Conservation (phyloP, 164 flowering plant species). For the Santalum album region DNA sequence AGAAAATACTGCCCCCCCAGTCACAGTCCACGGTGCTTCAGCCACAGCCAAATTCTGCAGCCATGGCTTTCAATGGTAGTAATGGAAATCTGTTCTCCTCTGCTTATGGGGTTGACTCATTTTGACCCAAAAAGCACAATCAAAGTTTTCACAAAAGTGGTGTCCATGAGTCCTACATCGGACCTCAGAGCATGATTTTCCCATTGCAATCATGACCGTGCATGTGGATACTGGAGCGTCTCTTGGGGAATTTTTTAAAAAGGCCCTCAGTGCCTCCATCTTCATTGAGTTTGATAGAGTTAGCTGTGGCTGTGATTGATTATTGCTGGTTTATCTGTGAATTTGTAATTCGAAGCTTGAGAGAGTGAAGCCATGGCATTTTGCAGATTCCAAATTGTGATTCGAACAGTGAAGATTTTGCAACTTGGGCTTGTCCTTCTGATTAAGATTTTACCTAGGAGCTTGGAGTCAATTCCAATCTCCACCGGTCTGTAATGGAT, state of each 20-base stretch:
- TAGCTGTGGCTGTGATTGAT: slow-evolving; percentile 15
- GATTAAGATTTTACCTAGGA: too few species aligned
- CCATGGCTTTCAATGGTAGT: slow-evolving; percentile 29
- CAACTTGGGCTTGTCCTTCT: too few species aligned
- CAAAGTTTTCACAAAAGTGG: slow-evolving; percentile 31
- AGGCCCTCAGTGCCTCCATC: too few species aligned
- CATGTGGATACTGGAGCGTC: slow-evolving; percentile 23
- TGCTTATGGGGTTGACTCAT: slow-evolving; percentile 34
- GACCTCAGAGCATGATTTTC: slow-evolving; percentile 27
- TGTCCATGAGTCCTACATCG: slow-evolving; percentile 24
- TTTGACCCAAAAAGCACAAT: slow-evolving; percentile 37
- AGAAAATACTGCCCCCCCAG: too few species aligned
- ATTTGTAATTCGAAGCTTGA: too few species aligned
- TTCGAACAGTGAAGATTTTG: too few species aligned
- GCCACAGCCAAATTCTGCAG: slow-evolving; percentile 21
- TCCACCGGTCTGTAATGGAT: too few species aligned
- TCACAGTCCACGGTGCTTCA: slow-evolving; percentile 18
- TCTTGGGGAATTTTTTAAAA: too few species aligned
- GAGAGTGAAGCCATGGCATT: too few species aligned
- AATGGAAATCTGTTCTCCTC: slow-evolving; percentile 29
- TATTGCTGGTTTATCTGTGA: slow-evolving; percentile 15
- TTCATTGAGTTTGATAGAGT: slow-evolving; percentile 10
- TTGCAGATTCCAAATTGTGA: too few species aligned
- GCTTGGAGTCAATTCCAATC: too few species aligned
- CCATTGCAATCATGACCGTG: slow-evolving; percentile 33